Evolutionary conservation across 805 yeast species (phyloP).

Genomic region (Nakazawaea wickerhamii): DNA sequence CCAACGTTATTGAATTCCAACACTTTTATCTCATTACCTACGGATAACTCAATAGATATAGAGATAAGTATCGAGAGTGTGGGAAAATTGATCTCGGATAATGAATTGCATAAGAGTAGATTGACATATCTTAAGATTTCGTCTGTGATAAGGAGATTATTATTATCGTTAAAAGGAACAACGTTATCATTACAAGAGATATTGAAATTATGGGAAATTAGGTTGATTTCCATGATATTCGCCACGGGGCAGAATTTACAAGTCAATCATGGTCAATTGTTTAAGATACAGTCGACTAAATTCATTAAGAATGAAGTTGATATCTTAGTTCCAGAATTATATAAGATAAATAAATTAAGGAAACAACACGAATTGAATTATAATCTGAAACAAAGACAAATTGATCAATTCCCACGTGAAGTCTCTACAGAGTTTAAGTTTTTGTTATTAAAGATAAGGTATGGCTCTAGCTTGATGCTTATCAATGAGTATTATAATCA

Average conservation of each 20-base stretch:
- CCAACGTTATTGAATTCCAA: conserved; percentile 21
- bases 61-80: conserved; percentile 3
- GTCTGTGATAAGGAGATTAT: conserved; percentile 2
- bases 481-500: conserved; percentile 40
- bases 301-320: conserved; percentile 24
- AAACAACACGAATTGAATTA: conserved; percentile 6
- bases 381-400: conserved; percentile 5
- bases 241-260: conserved; percentile 15
- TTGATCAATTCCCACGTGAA: conserved; percentile 16
- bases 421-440: conserved; percentile 21
- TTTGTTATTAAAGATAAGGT: conserved; percentile 35
- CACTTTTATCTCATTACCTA: conserved; percentile 22
- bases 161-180: conserved; percentile 28
- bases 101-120: not conserved
- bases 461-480: conserved; percentile 35
- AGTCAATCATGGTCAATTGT: conserved; percentile 16
- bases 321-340: conserved; percentile 22
- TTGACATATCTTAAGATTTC: not conserved
- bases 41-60: conserved; percentile 1
- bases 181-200: conserved; percentile 41
- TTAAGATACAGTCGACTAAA: conserved; percentile 23
- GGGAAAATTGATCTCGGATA: not conserved
- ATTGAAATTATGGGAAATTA: conserved; percentile 37
- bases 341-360: conserved; percentile 15
- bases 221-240: conserved; percentile 21